These are phyloP conservation scores for Nicotiana otophora DNA, from an alignment of 257 asterid species.

Conservation along the genomic window DNA sequence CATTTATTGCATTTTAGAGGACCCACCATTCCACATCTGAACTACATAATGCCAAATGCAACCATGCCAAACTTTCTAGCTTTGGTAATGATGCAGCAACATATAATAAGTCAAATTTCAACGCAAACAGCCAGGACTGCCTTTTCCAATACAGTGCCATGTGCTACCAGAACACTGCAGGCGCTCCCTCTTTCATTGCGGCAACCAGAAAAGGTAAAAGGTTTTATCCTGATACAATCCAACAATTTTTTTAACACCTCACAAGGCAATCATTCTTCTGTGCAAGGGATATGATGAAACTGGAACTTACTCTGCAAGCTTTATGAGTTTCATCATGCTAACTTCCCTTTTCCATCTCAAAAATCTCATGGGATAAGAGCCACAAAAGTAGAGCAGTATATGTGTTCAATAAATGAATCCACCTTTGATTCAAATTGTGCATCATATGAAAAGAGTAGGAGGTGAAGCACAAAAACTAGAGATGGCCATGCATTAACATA, in stretches of 20 bases:
- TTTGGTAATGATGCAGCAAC: background rate
- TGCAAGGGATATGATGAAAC: background rate
- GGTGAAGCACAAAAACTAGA: no score
- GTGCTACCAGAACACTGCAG: background rate
- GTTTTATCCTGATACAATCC: background rate
- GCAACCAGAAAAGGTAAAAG: background rate
- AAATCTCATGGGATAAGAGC: background rate
- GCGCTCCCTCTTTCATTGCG: background rate
- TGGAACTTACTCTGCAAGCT: background rate
- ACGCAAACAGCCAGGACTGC: background rate
- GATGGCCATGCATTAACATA: background rate
- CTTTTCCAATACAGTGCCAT: background rate
- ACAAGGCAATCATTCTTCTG: background rate
- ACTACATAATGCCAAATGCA: background rate
- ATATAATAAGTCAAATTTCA: background rate
- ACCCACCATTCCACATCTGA: background rate
- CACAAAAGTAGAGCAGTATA: background rate
- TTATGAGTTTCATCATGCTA: background rate
- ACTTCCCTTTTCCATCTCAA: background rate
- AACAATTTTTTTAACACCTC: background rate
- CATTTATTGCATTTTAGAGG: background rate
- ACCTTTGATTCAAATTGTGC: no score
- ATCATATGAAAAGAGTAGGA: no score
- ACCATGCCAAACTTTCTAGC: background rate
- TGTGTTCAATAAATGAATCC: background rate